Percentiles rank a stretch among this genome's conserved stretches.
Evolutionary conservation across 139 green algal genomes (phyloP).

Genomic region (Chlamydomonas sp.): DNA sequence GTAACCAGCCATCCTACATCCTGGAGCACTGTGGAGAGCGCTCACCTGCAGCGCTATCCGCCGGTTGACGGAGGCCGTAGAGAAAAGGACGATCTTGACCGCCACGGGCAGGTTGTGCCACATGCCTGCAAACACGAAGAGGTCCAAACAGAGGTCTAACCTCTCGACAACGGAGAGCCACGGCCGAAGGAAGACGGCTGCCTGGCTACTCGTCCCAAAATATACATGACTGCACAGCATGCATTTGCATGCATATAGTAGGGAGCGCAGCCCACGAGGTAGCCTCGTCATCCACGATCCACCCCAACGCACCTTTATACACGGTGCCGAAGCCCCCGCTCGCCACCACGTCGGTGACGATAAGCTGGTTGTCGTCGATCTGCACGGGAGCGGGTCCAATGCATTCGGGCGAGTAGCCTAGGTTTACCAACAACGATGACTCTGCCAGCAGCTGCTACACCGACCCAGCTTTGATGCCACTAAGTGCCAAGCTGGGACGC

Average conservation of each 20-base stretch:
- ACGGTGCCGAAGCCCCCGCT: slow-evolving; percentile 32
- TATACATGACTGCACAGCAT: too few species aligned
- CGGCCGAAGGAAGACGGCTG: too few species aligned
- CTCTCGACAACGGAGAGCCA: too few species aligned
- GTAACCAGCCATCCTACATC: too few species aligned
- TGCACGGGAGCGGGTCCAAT: not conserved
- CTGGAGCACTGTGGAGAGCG: not conserved
- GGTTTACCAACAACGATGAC: not conserved
- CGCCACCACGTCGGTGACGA: slow-evolving; percentile 35
- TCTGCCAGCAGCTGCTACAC: too few species aligned
- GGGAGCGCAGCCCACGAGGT: too few species aligned
- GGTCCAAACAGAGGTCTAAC: too few species aligned
- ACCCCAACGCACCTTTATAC: not conserved
- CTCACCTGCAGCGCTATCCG: slow-evolving; percentile 33
- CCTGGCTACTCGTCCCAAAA: too few species aligned
- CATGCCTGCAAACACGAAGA: slow-evolving; percentile 22
- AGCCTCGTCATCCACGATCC: too few species aligned
- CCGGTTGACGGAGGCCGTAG: slow-evolving; percentile 28
- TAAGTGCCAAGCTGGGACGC: too few species aligned
- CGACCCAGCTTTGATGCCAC: too few species aligned
- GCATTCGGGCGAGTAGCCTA: not conserved
- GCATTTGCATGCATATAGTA: too few species aligned
- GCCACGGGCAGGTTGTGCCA: slow-evolving; percentile 44
- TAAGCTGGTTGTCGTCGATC: slow-evolving; percentile 42
- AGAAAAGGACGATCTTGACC: slow-evolving; percentile 44